Evolutionary conservation across 2,329 filamentous ascomycete genomes (phyloP).

Genomic region (Pseudocercospora vitis): DNA sequence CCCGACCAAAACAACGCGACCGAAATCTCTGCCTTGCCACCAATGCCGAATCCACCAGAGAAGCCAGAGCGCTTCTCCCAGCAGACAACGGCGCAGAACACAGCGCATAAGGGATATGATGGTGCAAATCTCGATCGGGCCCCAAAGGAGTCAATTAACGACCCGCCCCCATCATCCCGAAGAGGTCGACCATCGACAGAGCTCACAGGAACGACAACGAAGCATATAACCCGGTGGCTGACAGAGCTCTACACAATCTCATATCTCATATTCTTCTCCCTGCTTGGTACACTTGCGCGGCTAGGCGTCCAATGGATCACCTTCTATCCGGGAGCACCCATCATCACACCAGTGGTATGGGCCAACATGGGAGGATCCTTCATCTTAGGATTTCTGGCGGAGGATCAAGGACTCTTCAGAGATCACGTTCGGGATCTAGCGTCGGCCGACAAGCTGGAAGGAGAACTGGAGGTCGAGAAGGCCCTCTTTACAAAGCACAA

Average conservation of each 20-base stretch:
- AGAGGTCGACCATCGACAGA: conserved; percentile 18
- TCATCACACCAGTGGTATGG: conserved; percentile 77
- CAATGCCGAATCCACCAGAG: too few species aligned
- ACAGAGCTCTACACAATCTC: conserved; percentile 64
- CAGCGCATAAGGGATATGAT: conserved; percentile 10
- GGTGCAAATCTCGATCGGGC: conserved; percentile 8
- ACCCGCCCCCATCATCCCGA: conserved; percentile 18
- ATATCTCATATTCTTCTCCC: conserved; percentile 80
- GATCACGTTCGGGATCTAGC: conserved; percentile 59
- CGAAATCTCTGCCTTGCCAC: conserved; percentile 22
- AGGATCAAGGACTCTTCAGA: conserved; percentile 74
- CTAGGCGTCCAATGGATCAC: conserved; percentile 78
- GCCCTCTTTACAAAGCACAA: conserved; percentile 57
- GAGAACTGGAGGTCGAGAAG: conserved; percentile 38
- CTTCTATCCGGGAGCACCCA: conserved; percentile 72
- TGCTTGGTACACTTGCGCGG: conserved; percentile 80
- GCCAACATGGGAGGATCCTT: conserved; percentile 81
- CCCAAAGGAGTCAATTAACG: conserved; percentile 2
- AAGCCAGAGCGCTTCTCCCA: conserved; percentile 21
- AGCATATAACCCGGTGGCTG: conserved; percentile 32
- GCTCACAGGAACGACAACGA: background rate
- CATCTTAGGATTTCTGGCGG: conserved; percentile 79
- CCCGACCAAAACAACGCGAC: conserved; percentile 11
- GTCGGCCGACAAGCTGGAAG: conserved; percentile 29
- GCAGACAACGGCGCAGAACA: conserved; percentile 19